Base-by-base conservation (phyloP, 2,329 filamentous ascomycete genomes). In the Cercospora nicotianae region DNA sequence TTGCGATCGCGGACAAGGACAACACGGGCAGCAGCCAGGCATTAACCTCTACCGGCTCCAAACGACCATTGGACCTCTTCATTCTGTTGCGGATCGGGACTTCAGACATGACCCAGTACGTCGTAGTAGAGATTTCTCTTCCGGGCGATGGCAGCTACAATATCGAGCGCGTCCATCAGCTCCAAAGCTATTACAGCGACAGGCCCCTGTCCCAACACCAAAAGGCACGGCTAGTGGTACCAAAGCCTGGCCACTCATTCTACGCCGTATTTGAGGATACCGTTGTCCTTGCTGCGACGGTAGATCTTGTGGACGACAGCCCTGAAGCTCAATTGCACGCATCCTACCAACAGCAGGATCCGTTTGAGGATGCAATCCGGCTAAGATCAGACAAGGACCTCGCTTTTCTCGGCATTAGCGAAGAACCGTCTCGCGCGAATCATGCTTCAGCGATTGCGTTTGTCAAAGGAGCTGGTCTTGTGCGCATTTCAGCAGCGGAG, bases 331-430 rank as follows among this genome's bases (percentile, higher is more conserved):
- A 97, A 76, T 83, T 96, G 3, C 86, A 91, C 70, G 89, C 91
- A 64, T 89, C 85, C 42, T 86, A 90, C 73, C 82, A 87, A 12
- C 77, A 89, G 23, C 86, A 88, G 0, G 81, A 89, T 18, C 86
- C 88, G 0, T 97, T 94, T 73, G 93, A 98, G 77, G 95, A 99
- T 78, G 89, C 91, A 1, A 85, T 99, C 39, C 91, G 94, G 74
- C 89, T 99, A 67, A 88, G 90, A 45, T 76, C 81, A 26, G 83
- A 83, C 64, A 79, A 80, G 31, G 79, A 81, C 36, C 81, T 86
- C 55, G 79, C 82, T 58, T 79, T 89, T 28, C 77, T 85, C 58
- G 86, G 85, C 8, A 80, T 79, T 67, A 82, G 80, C 31, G 74
- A 81, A 23, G 87, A 89, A 72, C 78, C 81, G 33, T 80, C 73